Conservation (phyloP, 1,284 basidiomycete genomes). For the Vanrija pseudolonga region DNA sequence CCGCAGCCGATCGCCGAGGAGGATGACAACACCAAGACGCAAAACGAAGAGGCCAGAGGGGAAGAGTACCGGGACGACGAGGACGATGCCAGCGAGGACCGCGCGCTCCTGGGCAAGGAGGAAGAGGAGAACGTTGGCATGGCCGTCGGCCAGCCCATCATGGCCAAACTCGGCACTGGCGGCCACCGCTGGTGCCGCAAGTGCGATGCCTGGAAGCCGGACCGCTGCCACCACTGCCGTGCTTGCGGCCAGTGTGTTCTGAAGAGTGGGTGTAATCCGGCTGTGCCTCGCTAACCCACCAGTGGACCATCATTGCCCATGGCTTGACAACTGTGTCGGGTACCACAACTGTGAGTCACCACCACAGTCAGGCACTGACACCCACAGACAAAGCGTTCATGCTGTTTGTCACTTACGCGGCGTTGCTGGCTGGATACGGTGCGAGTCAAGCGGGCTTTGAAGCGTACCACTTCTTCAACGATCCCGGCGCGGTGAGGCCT, state of each 20-base stretch:
- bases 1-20: slow-evolving; percentile 12
- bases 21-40: not conserved
- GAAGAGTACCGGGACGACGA: not conserved
- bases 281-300: slow-evolving; percentile 2
- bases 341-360: slow-evolving; percentile 61
- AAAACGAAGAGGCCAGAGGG: no score
- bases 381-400: slow-evolving; percentile 67
- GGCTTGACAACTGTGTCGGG: slow-evolving; percentile 80
- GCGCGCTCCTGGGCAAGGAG: slow-evolving; percentile 5
- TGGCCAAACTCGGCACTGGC: slow-evolving; percentile 36
- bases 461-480: slow-evolving; percentile 64
- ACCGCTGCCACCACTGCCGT: slow-evolving; percentile 77
- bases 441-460: slow-evolving; percentile 58
- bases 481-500: slow-evolving; percentile 28
- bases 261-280: slow-evolving; percentile 64
- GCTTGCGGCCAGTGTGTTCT: slow-evolving; percentile 72
- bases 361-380: not conserved
- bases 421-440: slow-evolving; percentile 63
- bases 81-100: slow-evolving; percentile 3
- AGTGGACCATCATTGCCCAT: slow-evolving; percentile 80
- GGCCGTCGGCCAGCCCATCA: slow-evolving; percentile 12
- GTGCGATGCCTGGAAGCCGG: slow-evolving; percentile 60
- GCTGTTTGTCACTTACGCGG: slow-evolving; percentile 69
- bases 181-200: slow-evolving; percentile 44
- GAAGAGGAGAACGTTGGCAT: slow-evolving; percentile 5